Evolutionary conservation across 2,329 filamentous ascomycete species (phyloP).

Genomic region (Aschersonia sp.): DNA sequence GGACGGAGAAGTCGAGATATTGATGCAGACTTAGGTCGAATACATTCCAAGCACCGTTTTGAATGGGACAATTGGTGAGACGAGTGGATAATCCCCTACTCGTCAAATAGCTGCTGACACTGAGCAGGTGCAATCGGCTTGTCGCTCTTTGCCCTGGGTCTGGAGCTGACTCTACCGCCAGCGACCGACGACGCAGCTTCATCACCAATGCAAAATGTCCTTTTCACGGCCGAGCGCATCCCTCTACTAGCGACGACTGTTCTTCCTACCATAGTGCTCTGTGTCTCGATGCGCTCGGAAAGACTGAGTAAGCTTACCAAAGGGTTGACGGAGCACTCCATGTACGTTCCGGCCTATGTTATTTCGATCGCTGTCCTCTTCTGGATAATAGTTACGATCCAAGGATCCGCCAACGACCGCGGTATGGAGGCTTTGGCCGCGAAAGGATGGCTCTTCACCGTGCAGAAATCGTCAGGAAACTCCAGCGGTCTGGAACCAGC

Average conservation of each 20-base stretch:
- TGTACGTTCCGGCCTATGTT: background rate
- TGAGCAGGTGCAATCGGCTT: background rate
- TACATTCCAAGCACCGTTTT: background rate
- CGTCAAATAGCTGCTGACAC: background rate
- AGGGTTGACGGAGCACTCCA: background rate
- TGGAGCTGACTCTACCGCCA: background rate
- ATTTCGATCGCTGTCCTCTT: background rate
- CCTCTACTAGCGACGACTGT: background rate
- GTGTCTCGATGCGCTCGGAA: background rate
- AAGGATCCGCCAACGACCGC: background rate
- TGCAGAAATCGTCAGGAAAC: background rate
- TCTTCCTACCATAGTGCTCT: background rate
- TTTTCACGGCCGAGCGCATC: background rate
- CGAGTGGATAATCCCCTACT: background rate
- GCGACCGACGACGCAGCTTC: background rate
- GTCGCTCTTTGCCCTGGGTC: background rate
- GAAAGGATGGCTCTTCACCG: background rate
- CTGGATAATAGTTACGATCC: background rate
- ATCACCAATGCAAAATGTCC: background rate
- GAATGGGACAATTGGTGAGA: background rate
- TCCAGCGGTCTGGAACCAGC: background rate
- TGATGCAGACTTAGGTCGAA: background rate
- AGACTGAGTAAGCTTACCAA: background rate
- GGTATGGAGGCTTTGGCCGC: background rate
- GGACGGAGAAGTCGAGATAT: background rate